Percentiles rank a stretch among this genome's conserved stretches.
Evolutionary conservation across 495 filamentous ascomycete genomes (phyloP).

Genomic region (Extremus antarcticus): DNA sequence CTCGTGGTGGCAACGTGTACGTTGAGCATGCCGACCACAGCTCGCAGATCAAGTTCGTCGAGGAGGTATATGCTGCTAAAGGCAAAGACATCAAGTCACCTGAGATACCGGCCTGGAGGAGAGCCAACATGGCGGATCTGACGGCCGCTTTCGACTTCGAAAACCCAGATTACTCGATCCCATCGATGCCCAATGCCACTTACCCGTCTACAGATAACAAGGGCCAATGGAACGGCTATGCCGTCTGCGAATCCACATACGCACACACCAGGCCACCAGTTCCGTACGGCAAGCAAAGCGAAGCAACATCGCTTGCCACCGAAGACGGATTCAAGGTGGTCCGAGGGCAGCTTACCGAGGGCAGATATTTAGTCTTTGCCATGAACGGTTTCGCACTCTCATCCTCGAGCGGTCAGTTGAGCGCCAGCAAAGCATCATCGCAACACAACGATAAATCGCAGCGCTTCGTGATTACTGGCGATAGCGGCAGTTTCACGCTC

Average conservation of each 20-base stretch:
- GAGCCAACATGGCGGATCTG: conserved; percentile 45
- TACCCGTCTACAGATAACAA: no score
- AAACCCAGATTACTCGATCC: conserved; percentile 39
- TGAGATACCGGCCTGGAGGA: conserved; percentile 43
- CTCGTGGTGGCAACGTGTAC: conserved; percentile 43
- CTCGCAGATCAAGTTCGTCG: conserved; percentile 46
- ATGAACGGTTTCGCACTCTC: conserved; percentile 15
- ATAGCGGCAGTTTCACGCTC: conserved; percentile 38
- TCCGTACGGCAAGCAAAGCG: no score
- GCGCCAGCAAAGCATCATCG: conserved; percentile 25
- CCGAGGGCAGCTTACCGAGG: no score
- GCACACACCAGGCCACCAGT: no score
- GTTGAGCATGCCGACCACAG: conserved; percentile 47
- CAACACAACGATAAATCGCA: conserved; percentile 34
- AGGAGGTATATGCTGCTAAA: conserved; percentile 41
- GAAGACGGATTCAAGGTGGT: no score
- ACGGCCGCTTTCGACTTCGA: conserved; percentile 44
- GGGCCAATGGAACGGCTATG: no score
- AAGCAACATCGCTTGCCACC: no score
- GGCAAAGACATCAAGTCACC: conserved; percentile 39
- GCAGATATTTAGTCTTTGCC: no score
- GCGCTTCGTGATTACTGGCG: conserved; percentile 42
- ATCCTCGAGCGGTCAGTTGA: conserved; percentile 19
- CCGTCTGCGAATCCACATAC: no score
- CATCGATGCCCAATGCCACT: no score